A percentile compares a stretch with the other conserved stretches of the same genome.
These are phyloP conservation scores for Lithospermum erythrorhizon DNA, from an alignment of 257 asterid species.

Conservation along the genomic window DNA sequence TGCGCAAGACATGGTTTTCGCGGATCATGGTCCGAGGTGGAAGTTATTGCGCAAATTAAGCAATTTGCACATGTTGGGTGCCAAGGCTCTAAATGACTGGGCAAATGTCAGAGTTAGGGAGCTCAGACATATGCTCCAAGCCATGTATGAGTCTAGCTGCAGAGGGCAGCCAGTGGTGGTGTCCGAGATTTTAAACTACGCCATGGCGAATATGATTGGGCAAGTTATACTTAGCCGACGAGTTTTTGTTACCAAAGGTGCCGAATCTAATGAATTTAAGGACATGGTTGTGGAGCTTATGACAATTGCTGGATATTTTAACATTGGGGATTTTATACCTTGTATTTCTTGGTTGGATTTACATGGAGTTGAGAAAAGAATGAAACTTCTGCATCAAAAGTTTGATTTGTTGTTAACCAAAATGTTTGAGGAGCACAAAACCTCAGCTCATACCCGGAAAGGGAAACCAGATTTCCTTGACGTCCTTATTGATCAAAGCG, in stretches of 20 bases:
- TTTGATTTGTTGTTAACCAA: conserved; percentile 28
- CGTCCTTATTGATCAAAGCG: conserved; percentile 22
- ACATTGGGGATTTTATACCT: conserved; percentile 42
- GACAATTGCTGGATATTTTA: conserved; percentile 36
- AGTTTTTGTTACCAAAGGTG: conserved; percentile 24
- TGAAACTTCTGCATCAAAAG: conserved; percentile 35
- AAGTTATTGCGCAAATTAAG: conserved; percentile 34
- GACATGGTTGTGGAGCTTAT: conserved; percentile 50
- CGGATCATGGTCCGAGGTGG: conserved; percentile 40
- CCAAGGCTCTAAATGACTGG: conserved; percentile 31
- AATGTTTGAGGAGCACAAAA: conserved; percentile 35
- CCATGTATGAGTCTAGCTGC: conserved; percentile 16
- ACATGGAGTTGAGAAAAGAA: conserved; percentile 35
- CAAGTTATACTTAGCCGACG: conserved; percentile 33
- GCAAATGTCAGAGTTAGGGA: conserved; percentile 20
- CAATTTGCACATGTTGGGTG: conserved; percentile 35
- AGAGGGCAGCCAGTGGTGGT: conserved; percentile 21
- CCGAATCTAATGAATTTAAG: conserved; percentile 35
- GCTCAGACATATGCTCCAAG: conserved; percentile 30
- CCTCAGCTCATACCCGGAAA: conserved; percentile 16
- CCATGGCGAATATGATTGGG: conserved; percentile 44
- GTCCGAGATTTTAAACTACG: conserved; percentile 29
- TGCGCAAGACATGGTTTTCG: conserved; percentile 41
- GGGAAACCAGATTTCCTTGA: conserved; percentile 39
- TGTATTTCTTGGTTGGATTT: conserved; percentile 42